Conservation (phyloP, 345 rosid genomes). For the Lumnitzera racemosa region DNA sequence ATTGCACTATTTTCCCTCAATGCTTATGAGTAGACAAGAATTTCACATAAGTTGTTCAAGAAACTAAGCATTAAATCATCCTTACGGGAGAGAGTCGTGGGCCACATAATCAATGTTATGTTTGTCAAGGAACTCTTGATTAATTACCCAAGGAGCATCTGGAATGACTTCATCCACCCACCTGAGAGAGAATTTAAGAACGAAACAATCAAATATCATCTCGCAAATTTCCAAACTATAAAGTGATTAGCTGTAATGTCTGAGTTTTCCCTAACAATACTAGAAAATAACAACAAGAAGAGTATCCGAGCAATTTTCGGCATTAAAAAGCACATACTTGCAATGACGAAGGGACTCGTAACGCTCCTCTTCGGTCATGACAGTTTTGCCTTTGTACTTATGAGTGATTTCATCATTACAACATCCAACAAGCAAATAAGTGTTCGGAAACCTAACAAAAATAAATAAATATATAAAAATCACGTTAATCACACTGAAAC, state of each 20-base stretch:
- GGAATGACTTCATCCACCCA: conserved; percentile 98
- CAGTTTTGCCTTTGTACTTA: conserved; percentile 84
- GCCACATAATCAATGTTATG: conserved; percentile 74
- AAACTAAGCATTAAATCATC: background rate
- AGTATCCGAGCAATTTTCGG: no score
- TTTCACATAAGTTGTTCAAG: no score
- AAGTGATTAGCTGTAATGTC: background rate
- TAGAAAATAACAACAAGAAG: no score
- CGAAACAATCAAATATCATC: background rate
- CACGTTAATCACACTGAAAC: background rate
- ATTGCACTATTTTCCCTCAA: no score
- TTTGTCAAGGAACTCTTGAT: conserved; percentile 79
- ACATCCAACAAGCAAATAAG: conserved; percentile 82
- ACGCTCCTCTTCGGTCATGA: conserved; percentile 74
- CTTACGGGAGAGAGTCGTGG: conserved; percentile 93
- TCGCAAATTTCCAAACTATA: background rate
- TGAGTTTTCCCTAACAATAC: no score
- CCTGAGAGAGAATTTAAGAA: conserved; percentile 25
- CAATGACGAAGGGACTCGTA: conserved; percentile 95
- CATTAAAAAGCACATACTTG: conserved; percentile 45
- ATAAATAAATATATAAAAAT: background rate
- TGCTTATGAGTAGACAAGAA: no score
- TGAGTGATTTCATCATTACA: conserved; percentile 86
- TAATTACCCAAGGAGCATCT: conserved; percentile 87
- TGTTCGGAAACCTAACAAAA: conserved; percentile 57